These are phyloP conservation scores for Daldinia loculata DNA, from an alignment of 495 filamentous ascomycete genomes.

Conservation along the genomic window DNA sequence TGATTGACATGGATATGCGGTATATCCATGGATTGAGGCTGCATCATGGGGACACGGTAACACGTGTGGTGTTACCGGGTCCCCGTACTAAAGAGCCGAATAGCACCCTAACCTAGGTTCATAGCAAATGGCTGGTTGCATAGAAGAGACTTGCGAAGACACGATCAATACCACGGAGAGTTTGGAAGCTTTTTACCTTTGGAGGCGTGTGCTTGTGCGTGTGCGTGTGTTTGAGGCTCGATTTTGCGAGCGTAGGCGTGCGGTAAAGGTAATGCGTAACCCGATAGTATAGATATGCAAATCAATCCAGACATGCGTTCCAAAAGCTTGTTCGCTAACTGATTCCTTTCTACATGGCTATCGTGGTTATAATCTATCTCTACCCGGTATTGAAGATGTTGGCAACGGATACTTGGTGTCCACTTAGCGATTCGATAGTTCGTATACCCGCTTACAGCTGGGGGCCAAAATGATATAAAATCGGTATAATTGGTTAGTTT, in stretches of 20 bases:
- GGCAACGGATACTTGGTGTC: not conserved
- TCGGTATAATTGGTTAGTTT: conserved; percentile 4
- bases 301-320: conserved; percentile 22
- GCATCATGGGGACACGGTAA: conserved; percentile 15
- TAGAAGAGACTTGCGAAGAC: conserved; percentile 30
- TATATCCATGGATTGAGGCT: conserved; percentile 13
- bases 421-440: not conserved
- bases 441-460: not conserved
- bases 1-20: conserved; percentile 30
- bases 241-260: conserved; percentile 26
- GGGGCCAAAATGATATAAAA: not conserved
- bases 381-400: not conserved
- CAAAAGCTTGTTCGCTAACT: conserved; percentile 1
- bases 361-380: not conserved
- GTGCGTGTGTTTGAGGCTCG: conserved; percentile 14
- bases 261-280: conserved; percentile 25
- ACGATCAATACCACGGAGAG: conserved; percentile 29
- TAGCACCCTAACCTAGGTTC: conserved; percentile 20
- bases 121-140: conserved; percentile 37
- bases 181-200: conserved; percentile 20
- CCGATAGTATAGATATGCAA: conserved; percentile 29
- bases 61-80: conserved; percentile 15
- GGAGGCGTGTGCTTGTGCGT: not conserved
- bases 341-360: not conserved
- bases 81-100: conserved; percentile 19